These are phyloP conservation scores for Dictyophora rubrovolvata DNA, from an alignment of 768 basidiomycete genomes.

Conservation along the genomic window DNA sequence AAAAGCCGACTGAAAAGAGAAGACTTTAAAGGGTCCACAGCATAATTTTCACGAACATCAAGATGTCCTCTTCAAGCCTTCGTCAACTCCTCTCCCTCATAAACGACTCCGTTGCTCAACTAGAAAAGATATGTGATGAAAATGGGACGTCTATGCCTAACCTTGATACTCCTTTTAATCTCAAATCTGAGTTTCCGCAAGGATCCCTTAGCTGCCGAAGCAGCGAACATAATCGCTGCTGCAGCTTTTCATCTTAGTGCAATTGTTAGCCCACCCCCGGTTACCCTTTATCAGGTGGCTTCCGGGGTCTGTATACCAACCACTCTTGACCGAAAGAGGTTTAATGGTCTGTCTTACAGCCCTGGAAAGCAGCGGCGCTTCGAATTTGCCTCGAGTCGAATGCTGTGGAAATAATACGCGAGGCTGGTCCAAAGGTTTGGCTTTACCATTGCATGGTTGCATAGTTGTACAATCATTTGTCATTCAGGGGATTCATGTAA, in stretches of 20 bases:
- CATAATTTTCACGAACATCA: background rate
- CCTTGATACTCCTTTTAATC: background rate
- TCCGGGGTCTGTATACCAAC: background rate
- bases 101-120: background rate
- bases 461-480: too few relatives aligned
- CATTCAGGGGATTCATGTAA: constrained; percentile 27
- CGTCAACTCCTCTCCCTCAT: background rate
- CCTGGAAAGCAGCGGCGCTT: background rate
- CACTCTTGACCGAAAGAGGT: background rate
- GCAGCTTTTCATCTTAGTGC: background rate
- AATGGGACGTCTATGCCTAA: background rate
- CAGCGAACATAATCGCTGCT: background rate
- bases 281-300: background rate
- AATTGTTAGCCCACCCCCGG: background rate
- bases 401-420: constrained; percentile 23
- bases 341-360: background rate
- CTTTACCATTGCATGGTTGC: background rate
- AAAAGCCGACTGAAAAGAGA: too few relatives aligned
- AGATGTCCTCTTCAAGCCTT: background rate
- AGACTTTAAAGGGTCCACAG: too few relatives aligned
- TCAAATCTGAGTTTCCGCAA: background rate
- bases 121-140: background rate
- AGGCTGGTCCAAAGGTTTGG: constrained; percentile 24
- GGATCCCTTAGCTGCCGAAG: background rate
- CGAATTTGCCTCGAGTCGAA: constrained; percentile 9